A percentile compares a stretch with the other conserved stretches of the same genome.
These are phyloP conservation scores for Emmonsiellopsis sp. DNA, from an alignment of 2,329 filamentous ascomycete genomes.

Conservation along the genomic window DNA sequence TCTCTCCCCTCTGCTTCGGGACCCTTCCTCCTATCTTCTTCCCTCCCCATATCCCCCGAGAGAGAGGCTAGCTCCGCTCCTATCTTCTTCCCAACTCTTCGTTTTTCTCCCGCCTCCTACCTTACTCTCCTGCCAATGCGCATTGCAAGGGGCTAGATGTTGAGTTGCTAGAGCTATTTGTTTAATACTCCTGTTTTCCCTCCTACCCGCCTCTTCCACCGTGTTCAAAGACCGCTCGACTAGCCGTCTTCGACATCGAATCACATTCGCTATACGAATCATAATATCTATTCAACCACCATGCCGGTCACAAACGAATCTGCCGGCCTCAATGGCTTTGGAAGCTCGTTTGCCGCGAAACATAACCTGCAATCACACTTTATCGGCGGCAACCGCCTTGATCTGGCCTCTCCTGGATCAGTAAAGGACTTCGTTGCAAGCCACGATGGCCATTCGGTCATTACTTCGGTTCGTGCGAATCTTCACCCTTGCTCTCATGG, in stretches of 20 bases:
- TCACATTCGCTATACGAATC: not conserved
- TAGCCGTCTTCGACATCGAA: conserved; percentile 1
- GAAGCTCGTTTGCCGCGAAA: conserved; percentile 65
- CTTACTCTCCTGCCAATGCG: not conserved
- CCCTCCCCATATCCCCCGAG: not conserved
- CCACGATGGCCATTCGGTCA: conserved; percentile 92
- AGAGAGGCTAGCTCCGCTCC: not conserved
- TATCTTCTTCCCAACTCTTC: not conserved
- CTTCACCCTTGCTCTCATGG: not conserved
- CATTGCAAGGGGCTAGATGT: not conserved
- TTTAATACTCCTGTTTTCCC: not conserved
- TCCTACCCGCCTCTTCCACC: not conserved
- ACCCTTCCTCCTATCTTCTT: not conserved
- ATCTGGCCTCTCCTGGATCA: conserved; percentile 68
- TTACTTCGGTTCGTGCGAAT: conserved; percentile 70
- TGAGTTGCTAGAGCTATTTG: not conserved
- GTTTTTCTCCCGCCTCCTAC: not conserved
- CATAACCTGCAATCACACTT: conserved; percentile 84
- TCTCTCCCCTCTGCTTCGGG: not conserved
- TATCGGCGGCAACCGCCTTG: conserved; percentile 85
- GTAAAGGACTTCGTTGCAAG: conserved; percentile 93
- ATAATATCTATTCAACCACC: conserved; percentile 14
- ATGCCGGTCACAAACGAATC: conserved; percentile 32
- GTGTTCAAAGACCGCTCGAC: not conserved
- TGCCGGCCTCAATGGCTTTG: conserved; percentile 39